Percentiles rank a stretch among this genome's conserved stretches.
These are phyloP conservation scores for Rosa chinensis DNA, from an alignment of 306 rosid species.

Conservation along the genomic window DNA sequence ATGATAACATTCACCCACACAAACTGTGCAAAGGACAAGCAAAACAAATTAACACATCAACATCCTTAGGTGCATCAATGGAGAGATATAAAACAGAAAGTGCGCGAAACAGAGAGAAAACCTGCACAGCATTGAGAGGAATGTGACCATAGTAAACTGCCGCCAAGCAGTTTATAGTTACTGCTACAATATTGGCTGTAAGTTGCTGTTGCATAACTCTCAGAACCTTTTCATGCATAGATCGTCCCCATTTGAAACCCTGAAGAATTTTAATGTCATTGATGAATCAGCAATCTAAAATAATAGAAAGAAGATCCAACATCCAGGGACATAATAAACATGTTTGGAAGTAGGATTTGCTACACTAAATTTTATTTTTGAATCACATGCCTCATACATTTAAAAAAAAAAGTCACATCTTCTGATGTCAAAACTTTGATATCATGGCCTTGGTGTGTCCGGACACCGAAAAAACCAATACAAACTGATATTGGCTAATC, in stretches of 20 bases:
- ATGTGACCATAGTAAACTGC: conserved; percentile 52
- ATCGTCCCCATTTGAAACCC: conserved; percentile 93
- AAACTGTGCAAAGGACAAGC: conserved; percentile 50
- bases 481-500: background rate
- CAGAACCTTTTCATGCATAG: conserved; percentile 74
- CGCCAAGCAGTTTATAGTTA: background rate
- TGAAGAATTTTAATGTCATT: conserved; percentile 23
- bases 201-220: conserved; percentile 82
- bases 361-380: background rate
- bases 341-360: background rate
- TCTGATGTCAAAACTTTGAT: background rate
- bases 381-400: background rate
- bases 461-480: background rate
- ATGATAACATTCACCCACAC: conserved; percentile 93
- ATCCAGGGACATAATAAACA: background rate
- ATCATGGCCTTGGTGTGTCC: background rate
- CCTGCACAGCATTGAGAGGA: conserved; percentile 89
- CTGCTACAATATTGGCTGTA: conserved; percentile 1
- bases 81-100: conserved; percentile 7
- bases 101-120: conserved; percentile 33
- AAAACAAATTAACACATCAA: conserved; percentile 2
- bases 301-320: background rate
- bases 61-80: conserved; percentile 10
- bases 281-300: conserved; percentile 2
- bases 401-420: background rate